These are phyloP conservation scores for Tetradesmus obliquus DNA, from an alignment of 139 green algal species.

Conservation along the genomic window DNA sequence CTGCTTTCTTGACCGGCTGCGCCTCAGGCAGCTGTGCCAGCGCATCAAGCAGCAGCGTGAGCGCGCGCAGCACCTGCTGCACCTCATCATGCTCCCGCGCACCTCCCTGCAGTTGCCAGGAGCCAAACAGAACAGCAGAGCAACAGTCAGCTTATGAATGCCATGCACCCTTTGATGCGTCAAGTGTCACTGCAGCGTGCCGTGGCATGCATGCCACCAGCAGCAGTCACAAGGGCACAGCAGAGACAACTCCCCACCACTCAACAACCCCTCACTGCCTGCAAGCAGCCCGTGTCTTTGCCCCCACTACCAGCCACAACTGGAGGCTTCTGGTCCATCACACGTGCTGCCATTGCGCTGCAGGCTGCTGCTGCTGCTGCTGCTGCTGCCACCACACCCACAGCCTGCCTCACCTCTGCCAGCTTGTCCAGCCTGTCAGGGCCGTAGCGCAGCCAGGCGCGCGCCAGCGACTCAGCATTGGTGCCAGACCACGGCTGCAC, in stretches of 20 bases:
- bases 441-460: slow-evolving; percentile 63
- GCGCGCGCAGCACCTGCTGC: slow-evolving; percentile 17
- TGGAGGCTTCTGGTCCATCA: no score
- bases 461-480: slow-evolving; percentile 64
- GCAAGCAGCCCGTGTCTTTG: no score
- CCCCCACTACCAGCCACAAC: no score
- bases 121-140: neutral
- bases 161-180: no score
- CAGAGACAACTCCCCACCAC: no score
- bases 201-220: no score
- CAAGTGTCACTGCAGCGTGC: no score
- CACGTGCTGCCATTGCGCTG: neutral
- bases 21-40: neutral
- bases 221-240: no score
- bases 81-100: slow-evolving; percentile 48
- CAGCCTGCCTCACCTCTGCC: slow-evolving; percentile 6
- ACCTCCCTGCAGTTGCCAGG: neutral
- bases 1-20: neutral
- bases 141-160: neutral
- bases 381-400: neutral
- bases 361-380: neutral
- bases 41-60: slow-evolving; percentile 31
- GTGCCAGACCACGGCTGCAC: slow-evolving; percentile 46
- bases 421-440: slow-evolving; percentile 34
- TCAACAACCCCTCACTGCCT: no score